Base-by-base conservation (phyloP, 495 filamentous ascomycete species). In the Penicillium steckii region DNA sequence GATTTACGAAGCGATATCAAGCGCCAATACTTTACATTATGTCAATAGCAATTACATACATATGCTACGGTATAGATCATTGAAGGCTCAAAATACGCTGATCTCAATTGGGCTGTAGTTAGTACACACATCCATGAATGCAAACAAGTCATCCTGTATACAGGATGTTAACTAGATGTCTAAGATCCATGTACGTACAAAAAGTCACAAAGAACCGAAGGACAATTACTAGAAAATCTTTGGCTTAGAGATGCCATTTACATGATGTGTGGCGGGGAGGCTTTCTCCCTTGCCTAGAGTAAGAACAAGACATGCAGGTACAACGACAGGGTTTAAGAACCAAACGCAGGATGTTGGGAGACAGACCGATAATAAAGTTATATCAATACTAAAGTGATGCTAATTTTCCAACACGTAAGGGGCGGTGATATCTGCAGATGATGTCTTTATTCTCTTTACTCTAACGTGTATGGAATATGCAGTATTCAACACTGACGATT, bases 11-110 rank as follows among this genome's bases (percentile, higher is more conserved):
- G 6, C 27, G 12, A 29, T 29, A 29, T 29, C 27, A 6, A 29
- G 27, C 27, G 27, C 27, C 27, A 29, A 29, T 29, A 29, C 12
- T 6, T 29, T 12, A 5, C 12, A 44, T n/a, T 23, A 27, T 26
- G 21, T 33, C 29, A n/a, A n/a, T n/a, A n/a, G n/a, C n/a, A n/a
- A n/a, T n/a, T n/a, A n/a, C n/a, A n/a, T n/a, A n/a, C n/a, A n/a
- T n/a, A n/a, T n/a, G n/a, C n/a, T n/a, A n/a, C n/a, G n/a, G n/a
- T n/a, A n/a, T n/a, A n/a, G n/a, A n/a, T 52, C 29, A 44, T 48
- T 38, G 21, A 49, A 15, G 24, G 41, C 30, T 42, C 45, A 50
- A 41, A 45, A n/a, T n/a, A n/a, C n/a, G n/a, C n/a, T n/a, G n/a
- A n/a, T n/a, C n/a, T n/a, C n/a, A n/a, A n/a, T n/a, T n/a, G n/a